Percentiles rank a stretch among this genome's conserved stretches.
phyloP scores from a whole-genome alignment of 2,329 filamentous ascomycete species.

The Gnomoniopsis smithogilvyi region DNA sequence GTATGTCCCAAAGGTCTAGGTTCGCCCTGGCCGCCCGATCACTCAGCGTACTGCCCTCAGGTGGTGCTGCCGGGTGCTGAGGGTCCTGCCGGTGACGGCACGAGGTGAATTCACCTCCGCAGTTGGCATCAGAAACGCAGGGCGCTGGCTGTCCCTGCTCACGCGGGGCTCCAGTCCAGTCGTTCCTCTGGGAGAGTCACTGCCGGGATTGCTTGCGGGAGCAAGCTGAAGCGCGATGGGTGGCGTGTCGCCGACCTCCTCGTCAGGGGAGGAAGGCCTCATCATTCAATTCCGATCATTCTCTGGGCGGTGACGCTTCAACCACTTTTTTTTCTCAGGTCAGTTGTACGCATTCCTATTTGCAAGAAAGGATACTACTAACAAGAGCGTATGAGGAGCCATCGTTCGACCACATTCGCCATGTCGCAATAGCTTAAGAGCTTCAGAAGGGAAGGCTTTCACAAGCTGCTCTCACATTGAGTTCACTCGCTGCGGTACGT shows the following conservation, averaged over 20 bases:
- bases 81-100: constrained; percentile 30
- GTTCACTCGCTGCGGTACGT: too few species aligned
- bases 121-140: constrained; percentile 34
- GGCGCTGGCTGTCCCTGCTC: constrained; percentile 21
- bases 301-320: constrained; percentile 31
- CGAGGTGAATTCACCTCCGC: constrained; percentile 26
- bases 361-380: constrained; percentile 26
- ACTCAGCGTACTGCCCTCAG: constrained; percentile 15
- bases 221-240: constrained; percentile 31
- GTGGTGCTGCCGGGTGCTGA: constrained; percentile 14
- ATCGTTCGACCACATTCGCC: not conserved
- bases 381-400: constrained; percentile 10
- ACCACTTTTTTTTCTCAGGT: constrained; percentile 23
- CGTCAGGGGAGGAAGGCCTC: constrained; percentile 16
- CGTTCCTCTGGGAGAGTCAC: constrained; percentile 25
- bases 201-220: constrained; percentile 28
- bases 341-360: constrained; percentile 18
- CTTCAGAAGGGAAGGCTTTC: not conserved
- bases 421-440: not conserved
- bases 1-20: constrained; percentile 22
- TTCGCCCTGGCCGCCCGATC: constrained; percentile 21
- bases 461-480: too few species aligned
- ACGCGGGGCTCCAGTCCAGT: constrained; percentile 18
- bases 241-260: constrained; percentile 24
- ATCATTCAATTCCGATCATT: constrained; percentile 32